These are phyloP conservation scores for Dinochytrium kinnereticum DNA, from an alignment of 371 early-diverging fungal species.

Conservation along the genomic window DNA sequence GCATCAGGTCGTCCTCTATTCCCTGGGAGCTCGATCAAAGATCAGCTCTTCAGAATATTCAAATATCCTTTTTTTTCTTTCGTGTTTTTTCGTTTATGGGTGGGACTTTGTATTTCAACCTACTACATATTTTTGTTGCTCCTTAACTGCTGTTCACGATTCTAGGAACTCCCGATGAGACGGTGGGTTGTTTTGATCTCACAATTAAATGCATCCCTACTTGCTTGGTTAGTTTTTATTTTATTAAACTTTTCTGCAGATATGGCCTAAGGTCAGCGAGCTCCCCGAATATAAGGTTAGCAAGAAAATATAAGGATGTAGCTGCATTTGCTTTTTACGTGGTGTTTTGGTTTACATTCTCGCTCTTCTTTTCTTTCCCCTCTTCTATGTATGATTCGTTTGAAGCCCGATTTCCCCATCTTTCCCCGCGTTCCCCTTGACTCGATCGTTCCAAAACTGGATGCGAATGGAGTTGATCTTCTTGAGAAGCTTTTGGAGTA, in stretches of 20 bases:
- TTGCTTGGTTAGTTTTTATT: too few relatives aligned
- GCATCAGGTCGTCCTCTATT: constrained; percentile 86
- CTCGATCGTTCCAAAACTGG: constrained; percentile 77
- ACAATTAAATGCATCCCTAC: background rate
- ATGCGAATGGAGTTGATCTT: constrained; percentile 75
- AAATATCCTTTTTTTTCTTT: constrained; percentile 22
- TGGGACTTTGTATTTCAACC: too few relatives aligned
- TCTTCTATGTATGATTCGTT: background rate
- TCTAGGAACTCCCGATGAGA: constrained; percentile 87
- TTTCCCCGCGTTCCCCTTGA: constrained; percentile 73
- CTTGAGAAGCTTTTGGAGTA: constrained; percentile 80
- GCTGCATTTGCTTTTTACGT: too few relatives aligned
- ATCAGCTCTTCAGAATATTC: constrained; percentile 91
- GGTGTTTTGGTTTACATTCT: background rate
- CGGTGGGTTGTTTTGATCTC: constrained; percentile 56
- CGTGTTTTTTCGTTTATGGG: background rate
- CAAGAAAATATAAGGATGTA: too few relatives aligned
- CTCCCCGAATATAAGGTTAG: constrained; percentile 82
- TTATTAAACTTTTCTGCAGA: constrained; percentile 18
- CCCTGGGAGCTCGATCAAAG: constrained; percentile 91
- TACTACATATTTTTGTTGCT: background rate
- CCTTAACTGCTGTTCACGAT: constrained; percentile 30
- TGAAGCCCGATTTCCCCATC: constrained; percentile 63
- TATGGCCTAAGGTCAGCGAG: constrained; percentile 91
- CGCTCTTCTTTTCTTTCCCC: background rate